Evolutionary conservation across 805 yeast species (phyloP), one percentile per base, ranked within the genome.

Genomic region (Wickerhamiella australiensis): DNA sequence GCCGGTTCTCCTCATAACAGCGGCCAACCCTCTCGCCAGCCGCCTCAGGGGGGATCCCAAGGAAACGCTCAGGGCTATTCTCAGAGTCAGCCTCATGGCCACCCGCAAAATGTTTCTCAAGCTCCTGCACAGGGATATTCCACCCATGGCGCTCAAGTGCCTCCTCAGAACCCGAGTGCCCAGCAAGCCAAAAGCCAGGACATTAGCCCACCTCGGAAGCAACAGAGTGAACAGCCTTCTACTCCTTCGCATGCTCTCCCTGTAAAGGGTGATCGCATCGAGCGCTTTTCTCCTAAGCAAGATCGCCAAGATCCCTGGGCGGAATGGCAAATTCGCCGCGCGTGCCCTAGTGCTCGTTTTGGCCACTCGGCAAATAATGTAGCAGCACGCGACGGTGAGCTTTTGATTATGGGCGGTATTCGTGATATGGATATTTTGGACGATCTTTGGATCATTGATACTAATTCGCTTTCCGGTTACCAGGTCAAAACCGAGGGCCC

Each of bases 381-480:
- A 21, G 75, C 86, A 5, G 79, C 92, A 12, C 87, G 85, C 26
- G 80, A 80, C 50, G 85, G 85, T 49, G 92, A 86, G 53, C 68
- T 87, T 18, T 86, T 78, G 62, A 73, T 92, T 20, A 88, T 92
- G 85, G 98, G 99, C 38, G 99, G 99, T 7, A 71, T 92, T 45
- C 82, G 88, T 61, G 95, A 88, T 49, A 85, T 85, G 50, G 80
- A 90, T 17, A 96, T 90, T 5, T 85, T 83, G 65, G 96, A 95
- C 44, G 98, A 92, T 64, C 79, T 95, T 56, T 92, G 99, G 99
- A 79, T 82, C 52, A 71, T 90, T 51, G 76, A 76, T 54, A 80
- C 85, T 2, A 68, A 65, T 50, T 58, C 63, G 31, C 58, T 65
- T 42, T 60, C 68, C 61, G 56, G 73, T 47, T 82, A 70, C 58